Base-by-base conservation (phyloP, 345 rosid species). In the Citrus glauca region DNA sequence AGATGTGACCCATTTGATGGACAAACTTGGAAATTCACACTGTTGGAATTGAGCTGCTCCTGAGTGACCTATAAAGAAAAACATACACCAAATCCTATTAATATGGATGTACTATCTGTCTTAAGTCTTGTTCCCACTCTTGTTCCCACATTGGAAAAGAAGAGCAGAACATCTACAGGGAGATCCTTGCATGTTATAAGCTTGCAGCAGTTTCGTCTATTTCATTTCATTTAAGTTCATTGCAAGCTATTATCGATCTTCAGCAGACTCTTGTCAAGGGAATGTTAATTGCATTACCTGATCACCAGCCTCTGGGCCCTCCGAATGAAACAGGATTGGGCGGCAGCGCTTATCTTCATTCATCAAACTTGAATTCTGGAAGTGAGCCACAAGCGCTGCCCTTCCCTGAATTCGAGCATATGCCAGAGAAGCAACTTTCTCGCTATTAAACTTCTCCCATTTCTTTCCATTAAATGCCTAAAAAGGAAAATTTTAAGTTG, bases 401-500 rank as follows among this genome's bases (percentile, higher is more conserved):
- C 90, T 91, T 25, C 97, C 97, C 80, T 93, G 97, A 72, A 93
- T 93, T 66, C 97, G 85, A 79, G 92, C 97, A 76, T 93, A 93
- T 28, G 97, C 97, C 84, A 93, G 81, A 7, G 95, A 91, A 69
- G 97, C 97, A 75, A 93, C 95, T 84, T 93, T 93, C 88, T 93
- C 97, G 48, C 97, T 93, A 81, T 93, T 93, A 74, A 93, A 93
- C 87, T 93, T 93, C 85, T 91, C 95, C 97, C 97, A 92, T 83
- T 91, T 92, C 85, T 92, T 92, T 65, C 97, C 95, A 80, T 91
- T 89, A 84, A 92, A 89, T n/a, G 92, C 94, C 97, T 92, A 22
- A 66, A 56, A 8, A 71, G 32, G 14, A 74, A 71, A 42, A 69
- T 69, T n/a, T 38, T 68, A 19, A 60, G 65, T 20, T 7, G 37